These are phyloP conservation scores for Penicillium griseofulvum DNA, from an alignment of 2,329 filamentous ascomycete species.

Conservation along the genomic window DNA sequence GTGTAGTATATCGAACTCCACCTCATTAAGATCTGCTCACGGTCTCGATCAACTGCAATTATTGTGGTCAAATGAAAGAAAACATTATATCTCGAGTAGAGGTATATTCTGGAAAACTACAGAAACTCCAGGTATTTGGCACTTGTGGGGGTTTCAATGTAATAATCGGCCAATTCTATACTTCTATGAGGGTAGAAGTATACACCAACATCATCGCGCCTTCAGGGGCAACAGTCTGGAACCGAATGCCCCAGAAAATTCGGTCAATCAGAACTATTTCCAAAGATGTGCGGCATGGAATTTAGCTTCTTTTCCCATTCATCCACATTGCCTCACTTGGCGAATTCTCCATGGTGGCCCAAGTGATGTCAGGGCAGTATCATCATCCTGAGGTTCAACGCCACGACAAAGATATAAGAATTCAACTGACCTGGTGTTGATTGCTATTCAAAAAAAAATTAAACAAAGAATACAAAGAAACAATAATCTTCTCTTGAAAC, in stretches of 20 bases:
- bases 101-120: not conserved
- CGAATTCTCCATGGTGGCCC: not conserved
- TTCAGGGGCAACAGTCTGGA: conserved; percentile 15
- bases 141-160: not conserved
- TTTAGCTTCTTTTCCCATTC: not conserved
- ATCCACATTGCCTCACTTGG: conserved; percentile 12
- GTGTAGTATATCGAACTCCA: not conserved
- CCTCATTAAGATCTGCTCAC: not conserved
- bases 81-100: not conserved
- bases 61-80: not conserved
- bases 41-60: not conserved
- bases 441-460: not conserved
- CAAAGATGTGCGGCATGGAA: not conserved
- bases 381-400: conserved; percentile 13
- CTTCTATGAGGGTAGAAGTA: not conserved
- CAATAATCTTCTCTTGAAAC: not conserved
- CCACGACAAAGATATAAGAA: conserved; percentile 21
- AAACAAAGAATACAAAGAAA: not conserved
- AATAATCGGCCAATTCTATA: not conserved
- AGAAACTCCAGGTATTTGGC: not conserved
- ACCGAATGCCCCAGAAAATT: conserved; percentile 1
- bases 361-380: conserved; percentile 21
- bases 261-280: not conserved
- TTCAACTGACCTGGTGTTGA: not conserved
- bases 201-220: conserved; percentile 14